phyloP scores from a whole-genome alignment of 2,329 filamentous ascomycete genomes.

The Aspergillus transmontanensis region DNA sequence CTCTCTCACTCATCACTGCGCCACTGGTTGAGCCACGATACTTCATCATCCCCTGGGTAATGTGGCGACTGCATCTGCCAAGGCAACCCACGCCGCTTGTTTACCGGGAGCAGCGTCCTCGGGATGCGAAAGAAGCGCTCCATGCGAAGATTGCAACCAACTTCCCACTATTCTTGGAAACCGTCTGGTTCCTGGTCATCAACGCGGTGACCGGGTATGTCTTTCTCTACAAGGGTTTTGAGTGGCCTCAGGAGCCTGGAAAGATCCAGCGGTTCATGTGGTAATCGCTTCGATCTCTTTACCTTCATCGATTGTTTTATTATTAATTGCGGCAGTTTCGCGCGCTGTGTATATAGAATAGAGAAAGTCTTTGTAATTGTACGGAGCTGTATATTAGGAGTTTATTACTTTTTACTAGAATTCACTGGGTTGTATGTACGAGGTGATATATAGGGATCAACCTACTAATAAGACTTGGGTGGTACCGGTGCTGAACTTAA shows the following conservation, averaged over 20 bases:
- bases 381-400: neutral
- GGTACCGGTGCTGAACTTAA: too few species aligned
- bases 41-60: conserved; percentile 92
- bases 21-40: conserved; percentile 94
- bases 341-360: conserved; percentile 10
- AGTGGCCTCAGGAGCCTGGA: conserved; percentile 30
- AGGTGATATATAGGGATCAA: too few species aligned
- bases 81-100: conserved; percentile 35
- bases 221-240: conserved; percentile 27
- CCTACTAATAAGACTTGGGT: too few species aligned
- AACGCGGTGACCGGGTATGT: conserved; percentile 32
- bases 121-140: conserved; percentile 26
- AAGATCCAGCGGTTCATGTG: conserved; percentile 68
- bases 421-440: too few species aligned
- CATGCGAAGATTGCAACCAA: conserved; percentile 30
- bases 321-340: neutral
- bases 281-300: conserved; percentile 43
- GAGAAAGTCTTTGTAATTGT: neutral
- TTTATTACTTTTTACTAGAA: neutral
- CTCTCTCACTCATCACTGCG: conserved; percentile 80
- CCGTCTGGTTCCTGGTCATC: conserved; percentile 58
- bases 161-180: conserved; percentile 51
- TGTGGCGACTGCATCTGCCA: conserved; percentile 83
- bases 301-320: neutral
- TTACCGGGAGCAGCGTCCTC: conserved; percentile 30